Evolutionary conservation across 1,284 basidiomycete genomes (phyloP).

Genomic region (Marasmius fiardii): DNA sequence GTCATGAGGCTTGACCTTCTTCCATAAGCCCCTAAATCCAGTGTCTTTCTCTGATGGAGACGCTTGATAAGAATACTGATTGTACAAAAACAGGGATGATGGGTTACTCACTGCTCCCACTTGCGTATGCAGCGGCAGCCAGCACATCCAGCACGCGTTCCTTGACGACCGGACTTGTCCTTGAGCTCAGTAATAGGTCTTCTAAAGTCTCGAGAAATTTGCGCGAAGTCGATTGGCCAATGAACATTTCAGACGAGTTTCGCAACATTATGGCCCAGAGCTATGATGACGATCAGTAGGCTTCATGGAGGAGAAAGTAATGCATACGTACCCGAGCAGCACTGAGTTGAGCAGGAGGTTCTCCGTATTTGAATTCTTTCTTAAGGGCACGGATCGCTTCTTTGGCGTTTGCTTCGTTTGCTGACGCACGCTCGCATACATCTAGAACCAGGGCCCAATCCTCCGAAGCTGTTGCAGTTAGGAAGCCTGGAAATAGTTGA

Average conservation of each 20-base stretch:
- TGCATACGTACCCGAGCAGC: conserved; percentile 57
- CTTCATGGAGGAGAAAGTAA: conserved; percentile 4
- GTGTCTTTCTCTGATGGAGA: conserved; percentile 30
- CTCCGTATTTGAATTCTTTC: conserved; percentile 78
- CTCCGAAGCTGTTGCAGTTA: conserved; percentile 72
- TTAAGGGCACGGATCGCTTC: conserved; percentile 71
- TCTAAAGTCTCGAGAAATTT: conserved; percentile 77
- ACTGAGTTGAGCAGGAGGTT: conserved; percentile 66
- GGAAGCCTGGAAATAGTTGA: conserved; percentile 45
- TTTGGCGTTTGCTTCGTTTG: conserved; percentile 64
- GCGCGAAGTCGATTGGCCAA: conserved; percentile 63
- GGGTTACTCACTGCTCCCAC: conserved; percentile 36
- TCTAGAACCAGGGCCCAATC: conserved; percentile 78
- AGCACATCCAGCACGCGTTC: conserved; percentile 71
- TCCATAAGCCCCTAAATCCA: conserved; percentile 66
- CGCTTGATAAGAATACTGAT: background rate
- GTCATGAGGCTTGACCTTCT: conserved; percentile 61
- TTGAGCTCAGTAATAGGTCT: conserved; percentile 48
- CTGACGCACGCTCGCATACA: conserved; percentile 71
- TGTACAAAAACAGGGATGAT: background rate
- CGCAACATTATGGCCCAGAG: conserved; percentile 84
- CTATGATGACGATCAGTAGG: conserved; percentile 30
- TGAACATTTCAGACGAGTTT: conserved; percentile 64
- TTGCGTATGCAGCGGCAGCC: conserved; percentile 67
- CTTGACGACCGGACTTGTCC: conserved; percentile 68